Conservation (phyloP, 1,139 yeast genomes). For the Geotrichum aggregatum region DNA sequence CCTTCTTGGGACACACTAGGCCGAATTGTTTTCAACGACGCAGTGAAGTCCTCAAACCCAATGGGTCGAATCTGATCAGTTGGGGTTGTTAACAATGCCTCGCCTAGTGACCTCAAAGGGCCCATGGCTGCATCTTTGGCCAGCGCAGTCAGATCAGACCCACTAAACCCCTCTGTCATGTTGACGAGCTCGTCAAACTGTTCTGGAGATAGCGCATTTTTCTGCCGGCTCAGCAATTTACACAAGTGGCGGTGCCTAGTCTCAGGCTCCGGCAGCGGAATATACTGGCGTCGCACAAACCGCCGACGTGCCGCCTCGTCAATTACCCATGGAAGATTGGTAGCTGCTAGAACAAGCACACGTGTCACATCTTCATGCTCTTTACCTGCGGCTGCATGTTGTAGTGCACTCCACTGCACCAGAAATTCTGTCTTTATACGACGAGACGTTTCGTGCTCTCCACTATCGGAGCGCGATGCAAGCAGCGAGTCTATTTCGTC, state of each 20-base stretch:
- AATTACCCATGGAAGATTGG: conserved; percentile 95
- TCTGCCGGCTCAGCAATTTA: conserved; percentile 70
- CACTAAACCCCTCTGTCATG: conserved; percentile 81
- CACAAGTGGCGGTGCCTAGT: conserved; percentile 71
- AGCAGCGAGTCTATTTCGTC: conserved; percentile 93
- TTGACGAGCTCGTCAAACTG: conserved; percentile 61
- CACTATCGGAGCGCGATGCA: conserved; percentile 73
- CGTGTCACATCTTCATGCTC: conserved; percentile 57
- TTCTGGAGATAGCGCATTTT: conserved; percentile 56
- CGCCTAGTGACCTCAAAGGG: conserved; percentile 87
- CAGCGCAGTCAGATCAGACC: conserved; percentile 89
- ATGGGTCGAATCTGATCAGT: conserved; percentile 84
- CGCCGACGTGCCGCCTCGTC: conserved; percentile 98
- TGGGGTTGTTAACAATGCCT: conserved; percentile 74
- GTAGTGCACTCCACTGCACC: conserved; percentile 92
- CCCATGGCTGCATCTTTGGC: conserved; percentile 99
- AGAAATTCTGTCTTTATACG: conserved; percentile 90
- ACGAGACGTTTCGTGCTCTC: conserved; percentile 88
- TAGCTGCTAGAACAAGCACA: conserved; percentile 90
- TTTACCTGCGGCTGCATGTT: conserved; percentile 85
- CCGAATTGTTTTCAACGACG: conserved; percentile 74
- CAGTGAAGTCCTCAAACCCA: conserved; percentile 66
- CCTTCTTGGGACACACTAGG: conserved; percentile 93
- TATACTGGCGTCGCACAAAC: conserved; percentile 87
- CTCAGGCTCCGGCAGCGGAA: conserved; percentile 86